Conservation (phyloP, 2,329 filamentous ascomycete species). For the Penicillium sp. region DNA sequence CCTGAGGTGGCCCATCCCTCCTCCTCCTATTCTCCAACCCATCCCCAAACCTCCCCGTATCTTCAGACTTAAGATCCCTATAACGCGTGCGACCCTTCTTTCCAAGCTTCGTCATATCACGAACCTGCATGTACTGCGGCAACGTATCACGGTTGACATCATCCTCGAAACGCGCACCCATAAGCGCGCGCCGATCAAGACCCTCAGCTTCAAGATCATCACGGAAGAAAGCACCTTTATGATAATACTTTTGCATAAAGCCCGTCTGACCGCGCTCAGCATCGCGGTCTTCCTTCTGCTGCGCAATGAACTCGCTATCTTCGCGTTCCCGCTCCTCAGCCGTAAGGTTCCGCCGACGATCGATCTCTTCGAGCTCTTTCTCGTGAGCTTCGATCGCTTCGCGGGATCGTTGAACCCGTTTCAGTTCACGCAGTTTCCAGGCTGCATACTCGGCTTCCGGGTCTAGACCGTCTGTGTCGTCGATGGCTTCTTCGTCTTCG, state of each 20-base stretch:
- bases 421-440: slow-evolving; percentile 90
- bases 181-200: slow-evolving; percentile 76
- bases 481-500: slow-evolving; percentile 69
- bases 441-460: slow-evolving; percentile 84
- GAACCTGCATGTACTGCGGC: slow-evolving; percentile 86
- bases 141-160: slow-evolving; percentile 81
- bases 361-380: slow-evolving; percentile 81
- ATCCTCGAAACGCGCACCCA: slow-evolving; percentile 79
- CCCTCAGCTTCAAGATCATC: slow-evolving; percentile 74
- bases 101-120: slow-evolving; percentile 90
- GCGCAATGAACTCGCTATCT: slow-evolving; percentile 72
- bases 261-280: slow-evolving; percentile 74
- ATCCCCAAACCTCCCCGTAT: slow-evolving; percentile 79
- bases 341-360: slow-evolving; percentile 81
- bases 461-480: slow-evolving; percentile 84
- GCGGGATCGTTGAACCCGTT: slow-evolving; percentile 81
- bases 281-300: slow-evolving; percentile 74
- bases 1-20: slow-evolving; percentile 35
- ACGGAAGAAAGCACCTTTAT: slow-evolving; percentile 94
- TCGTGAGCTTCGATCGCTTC: slow-evolving; percentile 81
- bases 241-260: slow-evolving; percentile 94
- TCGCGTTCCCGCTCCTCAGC: slow-evolving; percentile 82
- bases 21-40: slow-evolving; percentile 31
- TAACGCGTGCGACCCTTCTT: slow-evolving; percentile 91
- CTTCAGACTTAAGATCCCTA: slow-evolving; percentile 80